These are phyloP conservation scores for Spathaspora sp. DNA, from an alignment of 805 yeast species.

Conservation along the genomic window DNA sequence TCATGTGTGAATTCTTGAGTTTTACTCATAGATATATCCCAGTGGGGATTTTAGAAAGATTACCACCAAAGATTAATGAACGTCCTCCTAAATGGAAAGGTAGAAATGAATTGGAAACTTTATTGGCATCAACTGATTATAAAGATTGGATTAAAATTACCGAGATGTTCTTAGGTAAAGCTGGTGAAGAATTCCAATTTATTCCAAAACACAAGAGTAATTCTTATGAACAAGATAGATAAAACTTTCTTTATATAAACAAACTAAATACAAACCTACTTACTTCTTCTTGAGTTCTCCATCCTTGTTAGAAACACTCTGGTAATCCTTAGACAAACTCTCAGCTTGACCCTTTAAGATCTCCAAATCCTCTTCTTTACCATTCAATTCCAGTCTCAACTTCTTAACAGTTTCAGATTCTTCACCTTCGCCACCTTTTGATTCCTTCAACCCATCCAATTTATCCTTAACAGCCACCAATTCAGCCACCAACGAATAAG, in stretches of 20 bases:
- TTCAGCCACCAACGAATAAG: conserved; percentile 76
- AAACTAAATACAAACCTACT: neutral
- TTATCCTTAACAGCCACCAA: conserved; percentile 62
- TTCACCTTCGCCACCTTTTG: conserved; percentile 14
- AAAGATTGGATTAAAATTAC: conserved; percentile 94
- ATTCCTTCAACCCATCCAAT: conserved; percentile 36
- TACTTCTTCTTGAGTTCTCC: conserved; percentile 6
- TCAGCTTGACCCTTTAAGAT: conserved; percentile 71
- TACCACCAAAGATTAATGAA: conserved; percentile 87
- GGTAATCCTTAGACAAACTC: conserved; percentile 62
- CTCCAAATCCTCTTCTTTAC: conserved; percentile 62
- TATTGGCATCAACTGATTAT: conserved; percentile 80
- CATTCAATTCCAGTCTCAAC: conserved; percentile 44
- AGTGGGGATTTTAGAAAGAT: conserved; percentile 81
- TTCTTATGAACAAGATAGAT: conserved; percentile 43
- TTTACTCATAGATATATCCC: conserved; percentile 95
- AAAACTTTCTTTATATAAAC: neutral
- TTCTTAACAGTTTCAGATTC: conserved; percentile 39
- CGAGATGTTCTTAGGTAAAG: conserved; percentile 92
- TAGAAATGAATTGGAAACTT: conserved; percentile 86
- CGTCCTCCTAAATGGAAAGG: conserved; percentile 94
- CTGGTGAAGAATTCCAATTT: conserved; percentile 69
- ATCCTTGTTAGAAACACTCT: conserved; percentile 22
- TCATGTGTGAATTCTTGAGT: conserved; percentile 88
- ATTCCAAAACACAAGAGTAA: conserved; percentile 95